These are phyloP conservation scores for Bromus sterilis DNA, from an alignment of 176 grass and related monocot genomes.

Conservation along the genomic window DNA sequence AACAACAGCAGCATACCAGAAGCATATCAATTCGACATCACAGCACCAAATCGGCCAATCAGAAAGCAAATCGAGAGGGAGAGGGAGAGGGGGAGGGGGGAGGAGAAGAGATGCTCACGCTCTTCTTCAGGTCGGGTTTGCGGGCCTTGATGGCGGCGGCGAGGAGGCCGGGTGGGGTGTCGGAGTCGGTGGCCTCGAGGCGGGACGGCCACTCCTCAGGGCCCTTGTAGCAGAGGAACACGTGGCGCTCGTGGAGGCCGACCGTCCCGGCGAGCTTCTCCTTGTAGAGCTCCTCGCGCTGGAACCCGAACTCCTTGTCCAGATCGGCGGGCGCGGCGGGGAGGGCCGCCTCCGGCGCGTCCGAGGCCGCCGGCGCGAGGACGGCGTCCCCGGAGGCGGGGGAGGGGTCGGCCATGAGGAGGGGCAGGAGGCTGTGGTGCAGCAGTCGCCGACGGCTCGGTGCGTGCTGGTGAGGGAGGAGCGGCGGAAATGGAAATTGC, in stretches of 20 bases:
- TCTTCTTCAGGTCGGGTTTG: conserved; percentile 60
- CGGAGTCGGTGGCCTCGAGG: conserved; percentile 74
- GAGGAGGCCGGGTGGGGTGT: conserved; percentile 67
- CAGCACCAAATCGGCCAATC: conserved; percentile 1
- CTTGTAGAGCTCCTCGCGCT: conserved; percentile 62
- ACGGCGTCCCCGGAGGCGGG: conserved; percentile 33
- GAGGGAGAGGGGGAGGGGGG: not conserved
- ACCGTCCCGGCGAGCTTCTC: conserved; percentile 66
- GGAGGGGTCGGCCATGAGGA: conserved; percentile 53
- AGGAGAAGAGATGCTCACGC: conserved; percentile 26
- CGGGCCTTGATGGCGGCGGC: conserved; percentile 53
- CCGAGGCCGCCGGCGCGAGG: conserved; percentile 4
- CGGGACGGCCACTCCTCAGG: conserved; percentile 74
- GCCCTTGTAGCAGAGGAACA: conserved; percentile 94
- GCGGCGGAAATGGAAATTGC: conserved; percentile 12
- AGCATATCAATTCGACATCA: not conserved
- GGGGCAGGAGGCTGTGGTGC: not conserved
- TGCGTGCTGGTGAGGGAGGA: not conserved
- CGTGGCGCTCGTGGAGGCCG: conserved; percentile 68
- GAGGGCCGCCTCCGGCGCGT: conserved; percentile 17
- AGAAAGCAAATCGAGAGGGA: not conserved
- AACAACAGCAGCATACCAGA: not conserved
- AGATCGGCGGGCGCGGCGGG: conserved; percentile 3
- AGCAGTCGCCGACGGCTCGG: not conserved
- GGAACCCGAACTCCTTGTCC: conserved; percentile 71